Conservation (phyloP, 2,329 filamentous ascomycete species). For the Sclerotinia sclerotiorum region DNA sequence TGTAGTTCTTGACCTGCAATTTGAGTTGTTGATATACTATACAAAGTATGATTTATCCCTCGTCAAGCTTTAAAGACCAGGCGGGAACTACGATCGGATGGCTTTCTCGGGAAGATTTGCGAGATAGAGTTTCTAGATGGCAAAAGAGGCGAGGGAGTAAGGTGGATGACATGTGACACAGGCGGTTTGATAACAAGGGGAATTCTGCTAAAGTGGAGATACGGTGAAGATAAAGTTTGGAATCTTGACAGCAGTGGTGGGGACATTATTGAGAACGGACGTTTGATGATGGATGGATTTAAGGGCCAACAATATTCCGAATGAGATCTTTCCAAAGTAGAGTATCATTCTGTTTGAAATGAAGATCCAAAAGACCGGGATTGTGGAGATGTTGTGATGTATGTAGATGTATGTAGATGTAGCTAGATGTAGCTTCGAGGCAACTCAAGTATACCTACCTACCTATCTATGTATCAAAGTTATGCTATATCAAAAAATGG, state of each 20-base stretch:
- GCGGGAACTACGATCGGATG: background rate
- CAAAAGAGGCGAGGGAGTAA: background rate
- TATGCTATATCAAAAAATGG: background rate
- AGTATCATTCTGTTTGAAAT: background rate
- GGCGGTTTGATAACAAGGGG: background rate
- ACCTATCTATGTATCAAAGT: background rate
- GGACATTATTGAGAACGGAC: constrained; percentile 1
- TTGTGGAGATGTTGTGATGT: background rate
- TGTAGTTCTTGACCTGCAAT: background rate
- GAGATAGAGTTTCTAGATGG: background rate
- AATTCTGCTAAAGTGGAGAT: background rate
- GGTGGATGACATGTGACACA: constrained; percentile 1
- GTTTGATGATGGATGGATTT: background rate
- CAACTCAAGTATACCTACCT: background rate
- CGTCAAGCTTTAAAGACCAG: background rate
- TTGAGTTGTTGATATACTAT: background rate
- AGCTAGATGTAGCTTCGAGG: background rate
- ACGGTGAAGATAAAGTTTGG: background rate
- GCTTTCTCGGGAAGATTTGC: background rate
- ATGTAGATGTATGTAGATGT: background rate
- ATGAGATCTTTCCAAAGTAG: background rate
- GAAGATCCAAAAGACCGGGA: background rate
- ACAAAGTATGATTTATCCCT: background rate
- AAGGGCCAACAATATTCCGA: background rate
- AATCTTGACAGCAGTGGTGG: constrained; percentile 9